Base-by-base conservation (phyloP, 441 rosid genomes). In the Mallotus japonicus region DNA sequence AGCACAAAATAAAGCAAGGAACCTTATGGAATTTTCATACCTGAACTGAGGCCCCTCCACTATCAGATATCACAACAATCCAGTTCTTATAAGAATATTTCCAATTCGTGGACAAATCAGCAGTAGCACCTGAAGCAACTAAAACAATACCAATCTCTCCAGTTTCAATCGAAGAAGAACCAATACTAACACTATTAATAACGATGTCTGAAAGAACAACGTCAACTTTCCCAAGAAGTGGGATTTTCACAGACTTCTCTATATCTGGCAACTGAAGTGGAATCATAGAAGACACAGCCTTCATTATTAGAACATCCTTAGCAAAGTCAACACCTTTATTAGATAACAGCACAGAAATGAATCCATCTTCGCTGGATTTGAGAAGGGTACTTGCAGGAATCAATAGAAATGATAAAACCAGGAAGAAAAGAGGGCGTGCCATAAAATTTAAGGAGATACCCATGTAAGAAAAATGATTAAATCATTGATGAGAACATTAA, bases 61-160 rank as follows among this genome's bases (percentile, higher is more conserved):
- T 65, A 75, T 91, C 96, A 9, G 94, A 80, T 70, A 90, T 80
- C 47, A 77, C 66, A 72, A 85, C 65, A 2, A 84, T 13, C 87
- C 92, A 86, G 71, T 82, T 75, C 62, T 71, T 80, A 69, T 91
- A 89, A 72, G 90, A 78, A 76, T 93, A 91, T 67, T 74, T 78
- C 98, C 98, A 93, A 11, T 83, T 86, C 96, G 91, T 84, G 71
- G 83, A 84, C 82, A 90, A 79, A 81, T 88, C 73, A 13, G 93
- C 94, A 6, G 86, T 82, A 28, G 92, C 89, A 42, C 86, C 91
- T 3, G 86, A 84, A 75, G 84, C 90, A 79, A 87, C 78, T 20
- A 93, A 64, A 44, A 75, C 49, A 49, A 93, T 70, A 44, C 93
- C 93, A 46, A 42, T 80, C 4, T 79, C 85, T 46, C 90, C 87